A percentile compares a stretch with the other conserved stretches of the same genome.
phyloP scores from a whole-genome alignment of 2,329 filamentous ascomycete genomes.

The Massarina eburnea region DNA sequence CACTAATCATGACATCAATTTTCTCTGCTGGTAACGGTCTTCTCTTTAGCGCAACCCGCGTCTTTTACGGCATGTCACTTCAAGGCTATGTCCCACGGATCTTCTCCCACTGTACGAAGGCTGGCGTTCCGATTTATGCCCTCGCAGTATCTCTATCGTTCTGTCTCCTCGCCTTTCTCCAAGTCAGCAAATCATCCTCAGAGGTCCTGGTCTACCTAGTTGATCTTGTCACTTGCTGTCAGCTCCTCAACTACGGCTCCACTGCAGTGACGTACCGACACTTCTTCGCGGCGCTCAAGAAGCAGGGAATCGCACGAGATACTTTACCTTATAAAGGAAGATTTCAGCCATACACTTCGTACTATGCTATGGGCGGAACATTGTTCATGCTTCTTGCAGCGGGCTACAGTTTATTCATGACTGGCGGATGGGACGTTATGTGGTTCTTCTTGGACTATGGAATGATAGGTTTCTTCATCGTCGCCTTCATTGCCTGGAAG shows the following conservation, averaged over 20 bases:
- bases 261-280: constrained; percentile 59
- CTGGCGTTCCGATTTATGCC: constrained; percentile 70
- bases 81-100: constrained; percentile 55
- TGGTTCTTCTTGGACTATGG: too few species aligned
- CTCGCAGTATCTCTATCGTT: constrained; percentile 67
- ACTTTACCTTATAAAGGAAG: constrained; percentile 50
- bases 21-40: constrained; percentile 60
- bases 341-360: constrained; percentile 21
- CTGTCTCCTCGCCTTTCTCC: constrained; percentile 69
- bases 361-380: constrained; percentile 17
- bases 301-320: constrained; percentile 50
- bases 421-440: constrained; percentile 46
- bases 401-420: constrained; percentile 45
- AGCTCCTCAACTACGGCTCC: constrained; percentile 47
- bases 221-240: constrained; percentile 70
- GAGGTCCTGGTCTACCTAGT: constrained; percentile 75
- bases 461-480: too few species aligned
- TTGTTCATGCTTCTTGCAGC: constrained; percentile 17
- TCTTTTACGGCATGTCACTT: constrained; percentile 50
- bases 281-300: constrained; percentile 52
- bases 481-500: too few species aligned
- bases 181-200: constrained; percentile 65
- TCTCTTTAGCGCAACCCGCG: constrained; percentile 54
- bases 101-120: constrained; percentile 59
- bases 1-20: constrained; percentile 53